These are phyloP conservation scores for Pilaira anomala DNA, from an alignment of 192 early-diverging fungal species.

Conservation along the genomic window DNA sequence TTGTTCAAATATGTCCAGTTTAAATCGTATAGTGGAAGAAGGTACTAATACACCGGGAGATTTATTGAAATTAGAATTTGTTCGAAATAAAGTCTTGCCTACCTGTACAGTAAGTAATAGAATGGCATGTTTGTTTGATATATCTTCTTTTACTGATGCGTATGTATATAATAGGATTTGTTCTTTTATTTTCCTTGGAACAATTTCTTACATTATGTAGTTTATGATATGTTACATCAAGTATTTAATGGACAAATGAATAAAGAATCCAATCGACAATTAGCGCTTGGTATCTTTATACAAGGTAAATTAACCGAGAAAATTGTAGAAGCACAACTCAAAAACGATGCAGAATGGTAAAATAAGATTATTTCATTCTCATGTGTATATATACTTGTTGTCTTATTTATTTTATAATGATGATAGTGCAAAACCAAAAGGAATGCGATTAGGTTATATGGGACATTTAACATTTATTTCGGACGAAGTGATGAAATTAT, in stretches of 20 bases:
- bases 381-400: neutral
- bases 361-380: neutral
- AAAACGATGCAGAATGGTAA: slow-evolving; percentile 82
- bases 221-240: slow-evolving; percentile 98
- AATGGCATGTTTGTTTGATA: neutral
- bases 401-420: neutral
- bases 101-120: slow-evolving; percentile 46
- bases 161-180: slow-evolving; percentile 49
- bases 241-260: slow-evolving; percentile 89
- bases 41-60: slow-evolving; percentile 44
- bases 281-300: slow-evolving; percentile 68
- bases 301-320: slow-evolving; percentile 82
- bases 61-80: slow-evolving; percentile 66
- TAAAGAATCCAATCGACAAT: slow-evolving; percentile 53
- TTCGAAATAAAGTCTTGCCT: slow-evolving; percentile 62
- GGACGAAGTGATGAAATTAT: slow-evolving; percentile 88
- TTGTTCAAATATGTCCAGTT: slow-evolving; percentile 76
- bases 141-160: neutral
- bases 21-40: slow-evolving; percentile 48
- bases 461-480: slow-evolving; percentile 97
- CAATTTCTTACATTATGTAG: slow-evolving; percentile 98
- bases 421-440: slow-evolving; percentile 81
- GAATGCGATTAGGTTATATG: slow-evolving; percentile 94
- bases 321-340: slow-evolving; percentile 82
- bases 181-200: slow-evolving; percentile 97